Percentiles rank a stretch among this genome's conserved stretches.
These are phyloP conservation scores for Aeminium ludgeri DNA, from an alignment of 495 filamentous ascomycete species.

Conservation along the genomic window DNA sequence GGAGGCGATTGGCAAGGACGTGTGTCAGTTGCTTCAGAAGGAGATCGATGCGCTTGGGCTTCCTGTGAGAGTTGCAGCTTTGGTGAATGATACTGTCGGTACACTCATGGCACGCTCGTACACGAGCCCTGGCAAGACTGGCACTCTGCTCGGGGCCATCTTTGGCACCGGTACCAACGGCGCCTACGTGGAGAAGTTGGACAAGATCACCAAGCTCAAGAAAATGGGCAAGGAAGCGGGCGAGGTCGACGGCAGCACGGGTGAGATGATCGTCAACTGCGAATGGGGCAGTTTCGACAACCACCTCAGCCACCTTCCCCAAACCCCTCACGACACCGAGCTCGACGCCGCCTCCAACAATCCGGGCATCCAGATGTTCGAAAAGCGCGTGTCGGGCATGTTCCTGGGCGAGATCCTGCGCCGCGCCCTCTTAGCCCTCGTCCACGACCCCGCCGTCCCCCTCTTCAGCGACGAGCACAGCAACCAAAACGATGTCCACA, in stretches of 20 bases:
- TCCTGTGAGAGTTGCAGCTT: constrained; percentile 78
- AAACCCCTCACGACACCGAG: constrained; percentile 62
- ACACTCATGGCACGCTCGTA: constrained; percentile 96
- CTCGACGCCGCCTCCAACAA: constrained; percentile 72
- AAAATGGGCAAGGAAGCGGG: constrained; percentile 32
- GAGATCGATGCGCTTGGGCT: constrained; percentile 78
- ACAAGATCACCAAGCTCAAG: constrained; percentile 48
- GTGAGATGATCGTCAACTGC: constrained; percentile 93
- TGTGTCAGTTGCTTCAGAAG: constrained; percentile 74
- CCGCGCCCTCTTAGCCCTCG: constrained; percentile 43
- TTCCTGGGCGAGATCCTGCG: constrained; percentile 92
- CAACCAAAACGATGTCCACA: constrained; percentile 44
- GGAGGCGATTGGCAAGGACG: constrained; percentile 85
- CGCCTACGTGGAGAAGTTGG: constrained; percentile 68
- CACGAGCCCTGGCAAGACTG: constrained; percentile 72
- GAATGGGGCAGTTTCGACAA: constrained; percentile 99
- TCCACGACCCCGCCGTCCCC: constrained; percentile 40
- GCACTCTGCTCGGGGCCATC: constrained; percentile 79
- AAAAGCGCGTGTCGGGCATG: constrained; percentile 97
- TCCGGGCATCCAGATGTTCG: constrained; percentile 95
- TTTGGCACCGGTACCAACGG: constrained; percentile 92
- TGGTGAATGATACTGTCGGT: constrained; percentile 95
- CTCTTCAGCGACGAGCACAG: constrained; percentile 56
- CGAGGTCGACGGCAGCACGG: constrained; percentile 56
- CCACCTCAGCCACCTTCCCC: constrained; percentile 66